Evolutionary conservation across 768 basidiomycete genomes (phyloP).

Genomic region (Pholiota molesta): DNA sequence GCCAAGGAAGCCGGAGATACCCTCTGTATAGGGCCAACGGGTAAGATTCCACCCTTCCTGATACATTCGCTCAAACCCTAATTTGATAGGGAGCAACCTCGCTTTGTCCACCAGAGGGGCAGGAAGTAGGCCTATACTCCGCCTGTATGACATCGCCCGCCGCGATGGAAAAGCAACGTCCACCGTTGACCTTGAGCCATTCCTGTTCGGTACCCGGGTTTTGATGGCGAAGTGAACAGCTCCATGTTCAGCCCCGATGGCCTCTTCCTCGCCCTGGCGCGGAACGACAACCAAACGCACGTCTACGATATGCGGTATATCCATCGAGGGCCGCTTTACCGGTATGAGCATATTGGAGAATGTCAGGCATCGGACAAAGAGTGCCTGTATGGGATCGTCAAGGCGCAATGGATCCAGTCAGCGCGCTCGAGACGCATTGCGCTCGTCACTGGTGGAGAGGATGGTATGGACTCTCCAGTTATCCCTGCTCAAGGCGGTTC

Average conservation of each 20-base stretch:
- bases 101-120: constrained; percentile 36
- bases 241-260: constrained; percentile 63
- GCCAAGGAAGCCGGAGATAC: constrained; percentile 57
- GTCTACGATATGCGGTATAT: constrained; percentile 67
- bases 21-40: constrained; percentile 46
- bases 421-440: constrained; percentile 38
- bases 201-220: constrained; percentile 14
- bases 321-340: constrained; percentile 44
- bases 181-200: constrained; percentile 37
- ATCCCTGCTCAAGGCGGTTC: background rate
- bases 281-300: constrained; percentile 60
- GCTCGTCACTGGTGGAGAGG: constrained; percentile 63
- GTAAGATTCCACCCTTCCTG: constrained; percentile 29
- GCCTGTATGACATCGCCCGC: constrained; percentile 55
- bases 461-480: constrained; percentile 47
- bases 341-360: constrained; percentile 46
- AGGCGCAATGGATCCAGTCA: constrained; percentile 55
- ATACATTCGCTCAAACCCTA: background rate
- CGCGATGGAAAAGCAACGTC: constrained; percentile 28
- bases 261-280: constrained; percentile 59
- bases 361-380: constrained; percentile 33
- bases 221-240: constrained; percentile 49
- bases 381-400: constrained; percentile 51
- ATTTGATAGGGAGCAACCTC: constrained; percentile 30
- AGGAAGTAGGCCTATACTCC: constrained; percentile 37